Evolutionary conservation across 345 rosid species (phyloP).

Genomic region (Camelina laxa): DNA sequence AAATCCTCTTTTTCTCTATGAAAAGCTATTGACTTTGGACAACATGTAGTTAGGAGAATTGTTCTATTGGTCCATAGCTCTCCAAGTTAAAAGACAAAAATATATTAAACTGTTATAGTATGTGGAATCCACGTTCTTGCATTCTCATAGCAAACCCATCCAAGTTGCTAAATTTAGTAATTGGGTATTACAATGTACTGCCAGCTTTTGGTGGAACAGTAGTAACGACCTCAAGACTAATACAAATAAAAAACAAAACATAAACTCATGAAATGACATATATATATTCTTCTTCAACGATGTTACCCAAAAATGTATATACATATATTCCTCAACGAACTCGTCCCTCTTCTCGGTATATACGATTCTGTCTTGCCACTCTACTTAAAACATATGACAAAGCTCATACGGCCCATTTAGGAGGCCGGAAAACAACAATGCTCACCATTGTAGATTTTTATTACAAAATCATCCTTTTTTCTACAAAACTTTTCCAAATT

Average conservation of each 20-base stretch:
- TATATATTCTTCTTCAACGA: no score
- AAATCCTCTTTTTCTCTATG: constrained; percentile 11
- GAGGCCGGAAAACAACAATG: background rate
- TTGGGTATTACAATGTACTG: background rate
- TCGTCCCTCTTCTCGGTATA: background rate
- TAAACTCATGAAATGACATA: no score
- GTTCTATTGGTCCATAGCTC: background rate
- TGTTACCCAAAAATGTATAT: no score
- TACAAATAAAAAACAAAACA: background rate
- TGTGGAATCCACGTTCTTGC: constrained; percentile 40
- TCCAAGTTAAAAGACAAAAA: background rate
- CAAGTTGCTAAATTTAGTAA: constrained; percentile 28
- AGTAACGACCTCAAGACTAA: constrained; percentile 9
- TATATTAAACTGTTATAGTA: background rate
- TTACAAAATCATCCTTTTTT: background rate
- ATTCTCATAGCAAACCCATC: background rate
- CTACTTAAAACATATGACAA: background rate
- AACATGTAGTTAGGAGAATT: constrained; percentile 2
- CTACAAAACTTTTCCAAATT: background rate
- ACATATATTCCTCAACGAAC: background rate
- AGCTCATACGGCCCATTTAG: constrained; percentile 12
- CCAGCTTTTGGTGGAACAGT: background rate
- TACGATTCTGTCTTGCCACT: background rate
- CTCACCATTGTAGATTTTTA: background rate
- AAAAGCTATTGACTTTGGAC: constrained; percentile 26